Evolutionary conservation across 192 early-diverging fungal genomes (phyloP), one percentile per base, ranked within the genome.

Genomic region (Coemansia sp.): DNA sequence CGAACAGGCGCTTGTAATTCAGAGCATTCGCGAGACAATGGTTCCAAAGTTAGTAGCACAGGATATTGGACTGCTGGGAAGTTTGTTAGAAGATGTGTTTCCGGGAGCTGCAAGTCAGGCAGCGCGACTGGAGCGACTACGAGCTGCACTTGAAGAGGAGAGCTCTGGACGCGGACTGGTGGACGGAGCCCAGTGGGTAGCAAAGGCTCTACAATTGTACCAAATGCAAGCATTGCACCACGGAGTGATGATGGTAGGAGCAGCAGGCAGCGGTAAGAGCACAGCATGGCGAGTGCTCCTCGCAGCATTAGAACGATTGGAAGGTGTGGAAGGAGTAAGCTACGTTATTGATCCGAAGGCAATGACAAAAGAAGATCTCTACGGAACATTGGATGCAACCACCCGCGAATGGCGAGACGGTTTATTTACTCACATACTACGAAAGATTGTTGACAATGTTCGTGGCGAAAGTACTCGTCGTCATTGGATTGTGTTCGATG

Each of bases 401-500:
- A 99, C 98, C 8, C 92, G 98, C 75, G 97, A 98, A 76, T 99
- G 98, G 98, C 96, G 94, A 6, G 98, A 99, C 70, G 97, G 98
- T 54, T 80, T 99, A 32, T 99, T 99, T 67, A 99, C 98, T 31
- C 92, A 95, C 58, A 89, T 98, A 54, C 84, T 99, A 62, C 89
- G 98, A 59, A 96, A 97, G 78, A 98, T 98, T 70, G 88, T 99
- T 21, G 97, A 98, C 73, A 95, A 98, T 59, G 95, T 97, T 20
- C 91, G 98, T 65, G 98, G 98, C 58, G 97, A 98, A 83, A 91
- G 88, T 65, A 55, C 76, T 9, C 93, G 91, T 72, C 90, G 98
- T 24, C 97, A 99, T 72, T 99, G 98, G 98, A 97, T 99, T 66
- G 91, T 98, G 23, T 99, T 99, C 80, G 98, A 98, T 78, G 98